Percentiles rank a stretch among this genome's conserved stretches.
phyloP scores from a whole-genome alignment of 306 rosid species.

The Arachis hypogaea region DNA sequence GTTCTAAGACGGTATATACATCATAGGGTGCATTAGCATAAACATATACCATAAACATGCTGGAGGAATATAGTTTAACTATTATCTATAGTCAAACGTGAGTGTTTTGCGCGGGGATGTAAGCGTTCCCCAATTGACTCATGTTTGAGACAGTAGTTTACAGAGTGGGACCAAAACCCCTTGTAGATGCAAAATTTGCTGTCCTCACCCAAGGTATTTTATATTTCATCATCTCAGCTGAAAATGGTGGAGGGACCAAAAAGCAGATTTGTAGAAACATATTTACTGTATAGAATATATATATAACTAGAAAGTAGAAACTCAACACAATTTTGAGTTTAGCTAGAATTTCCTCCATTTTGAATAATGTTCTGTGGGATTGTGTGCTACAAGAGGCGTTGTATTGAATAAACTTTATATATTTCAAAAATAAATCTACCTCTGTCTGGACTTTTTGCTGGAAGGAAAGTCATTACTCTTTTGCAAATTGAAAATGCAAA shows the following conservation, averaged over 20 bases:
- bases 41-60: background rate
- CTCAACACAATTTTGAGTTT: constrained; percentile 4
- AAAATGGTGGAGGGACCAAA: constrained; percentile 35
- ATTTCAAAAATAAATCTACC: background rate
- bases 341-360: background rate
- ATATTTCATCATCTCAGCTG: constrained; percentile 27
- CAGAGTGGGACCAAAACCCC: background rate
- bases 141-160: background rate
- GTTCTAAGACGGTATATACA: constrained; percentile 3
- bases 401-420: background rate
- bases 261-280: background rate
- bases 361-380: background rate
- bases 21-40: background rate
- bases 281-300: constrained; percentile 48
- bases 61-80: background rate
- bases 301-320: constrained; percentile 38
- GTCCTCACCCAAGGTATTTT: background rate
- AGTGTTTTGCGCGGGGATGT: constrained; percentile 3
- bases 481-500: too few relatives aligned
- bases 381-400: background rate
- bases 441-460: too few relatives aligned
- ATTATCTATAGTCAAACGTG: background rate
- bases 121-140: background rate
- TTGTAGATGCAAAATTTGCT: background rate
- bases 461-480: too few relatives aligned